Conservation (phyloP, 345 rosid genomes). For the Ceriops tagal region DNA sequence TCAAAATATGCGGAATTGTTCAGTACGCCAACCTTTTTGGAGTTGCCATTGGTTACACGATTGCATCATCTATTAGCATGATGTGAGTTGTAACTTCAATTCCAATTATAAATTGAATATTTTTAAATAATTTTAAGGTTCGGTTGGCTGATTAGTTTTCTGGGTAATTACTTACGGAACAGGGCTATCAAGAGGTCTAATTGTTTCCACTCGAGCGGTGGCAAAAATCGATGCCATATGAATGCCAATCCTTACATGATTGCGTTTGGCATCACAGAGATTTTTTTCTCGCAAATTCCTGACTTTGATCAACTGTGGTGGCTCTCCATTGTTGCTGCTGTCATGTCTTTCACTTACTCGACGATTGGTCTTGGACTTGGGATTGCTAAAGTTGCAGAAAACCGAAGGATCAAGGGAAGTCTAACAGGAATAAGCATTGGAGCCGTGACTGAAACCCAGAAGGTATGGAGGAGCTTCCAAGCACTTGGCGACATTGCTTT, state of each 20-base stretch:
- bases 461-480: constrained; percentile 83
- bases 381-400: constrained; percentile 63
- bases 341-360: constrained; percentile 96
- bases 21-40: constrained; percentile 75
- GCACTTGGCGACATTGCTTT: constrained; percentile 92
- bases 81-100: constrained; percentile 25
- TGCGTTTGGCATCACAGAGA: constrained; percentile 54
- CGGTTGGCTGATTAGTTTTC: not conserved
- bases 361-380: constrained; percentile 86
- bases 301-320: constrained; percentile 87
- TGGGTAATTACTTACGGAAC: constrained; percentile 13
- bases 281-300: constrained; percentile 72
- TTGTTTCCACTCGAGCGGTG: constrained; percentile 51
- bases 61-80: constrained; percentile 81
- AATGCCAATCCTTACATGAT: constrained; percentile 66
- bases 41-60: constrained; percentile 66
- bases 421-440: constrained; percentile 68
- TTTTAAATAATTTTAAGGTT: not conserved
- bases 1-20: constrained; percentile 59
- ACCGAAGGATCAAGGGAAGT: constrained; percentile 54
- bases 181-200: constrained; percentile 66
- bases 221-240: constrained; percentile 40
- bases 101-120: not conserved
- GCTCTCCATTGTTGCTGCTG: constrained; percentile 87
- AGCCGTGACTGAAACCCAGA: constrained; percentile 50